Evolutionary conservation across 257 asterid genomes (phyloP).

Genomic region (Cynanchum wilfordii): DNA sequence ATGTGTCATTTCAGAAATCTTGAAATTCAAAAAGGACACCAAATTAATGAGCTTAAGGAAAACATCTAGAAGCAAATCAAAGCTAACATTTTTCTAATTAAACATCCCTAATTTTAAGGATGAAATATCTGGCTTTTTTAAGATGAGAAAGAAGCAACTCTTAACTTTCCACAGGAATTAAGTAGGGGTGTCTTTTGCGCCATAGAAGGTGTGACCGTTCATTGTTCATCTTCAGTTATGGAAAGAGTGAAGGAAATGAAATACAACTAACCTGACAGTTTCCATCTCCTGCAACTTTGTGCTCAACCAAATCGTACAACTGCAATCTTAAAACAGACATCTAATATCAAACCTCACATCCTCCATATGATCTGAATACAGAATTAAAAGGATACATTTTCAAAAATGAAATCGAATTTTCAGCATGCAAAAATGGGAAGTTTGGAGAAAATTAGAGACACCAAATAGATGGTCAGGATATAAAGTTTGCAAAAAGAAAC

Average conservation of each 20-base stretch:
- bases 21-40: background rate
- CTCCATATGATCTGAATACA: background rate
- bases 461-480: background rate
- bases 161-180: background rate
- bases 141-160: background rate
- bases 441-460: background rate
- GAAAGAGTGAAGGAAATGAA: slow-evolving; percentile 10
- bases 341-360: slow-evolving; percentile 24
- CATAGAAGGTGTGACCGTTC: background rate
- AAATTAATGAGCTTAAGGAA: background rate
- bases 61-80: background rate
- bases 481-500: background rate
- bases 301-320: slow-evolving; percentile 77
- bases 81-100: slow-evolving; percentile 1
- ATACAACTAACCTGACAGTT: slow-evolving; percentile 78
- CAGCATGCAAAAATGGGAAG: background rate
- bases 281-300: slow-evolving; percentile 94
- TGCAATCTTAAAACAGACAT: slow-evolving; percentile 60
- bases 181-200: background rate
- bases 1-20: background rate
- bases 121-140: background rate
- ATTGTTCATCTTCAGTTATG: background rate
- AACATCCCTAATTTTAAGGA: background rate
- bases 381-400: background rate
- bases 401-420: background rate